These are phyloP conservation scores for Fusarium musae DNA, from an alignment of 2,329 filamentous ascomycete species.

Conservation along the genomic window DNA sequence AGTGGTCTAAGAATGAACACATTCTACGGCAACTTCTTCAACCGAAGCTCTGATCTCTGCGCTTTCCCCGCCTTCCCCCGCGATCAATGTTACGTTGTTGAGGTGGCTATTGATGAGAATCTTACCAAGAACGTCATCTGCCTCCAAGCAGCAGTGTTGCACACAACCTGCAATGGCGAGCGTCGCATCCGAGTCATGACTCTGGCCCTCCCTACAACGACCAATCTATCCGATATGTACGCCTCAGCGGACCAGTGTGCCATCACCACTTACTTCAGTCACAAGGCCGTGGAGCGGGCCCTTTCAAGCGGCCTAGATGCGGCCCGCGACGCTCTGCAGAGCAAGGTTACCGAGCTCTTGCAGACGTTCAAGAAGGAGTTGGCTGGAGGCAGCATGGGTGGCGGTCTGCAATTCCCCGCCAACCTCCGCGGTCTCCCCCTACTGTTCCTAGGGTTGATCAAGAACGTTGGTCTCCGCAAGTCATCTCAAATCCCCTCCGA, in stretches of 20 bases:
- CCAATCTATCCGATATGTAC: conserved; percentile 89
- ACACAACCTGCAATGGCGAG: conserved; percentile 98
- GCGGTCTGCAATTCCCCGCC: conserved; percentile 91
- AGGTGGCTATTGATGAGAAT: conserved; percentile 97
- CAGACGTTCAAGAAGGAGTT: conserved; percentile 98
- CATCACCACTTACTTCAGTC: conserved; percentile 92
- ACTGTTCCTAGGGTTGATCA: conserved; percentile 93
- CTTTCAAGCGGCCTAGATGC: conserved; percentile 88
- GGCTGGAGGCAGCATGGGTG: conserved; percentile 94
- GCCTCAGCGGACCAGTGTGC: conserved; percentile 95
- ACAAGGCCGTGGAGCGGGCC: conserved; percentile 95
- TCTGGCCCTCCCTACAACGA: conserved; percentile 90
- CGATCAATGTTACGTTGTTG: conserved; percentile 97
- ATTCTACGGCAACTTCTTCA: conserved; percentile 99
- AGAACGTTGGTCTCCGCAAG: conserved; percentile 93
- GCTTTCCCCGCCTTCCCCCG: conserved; percentile 98
- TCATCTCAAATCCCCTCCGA: conserved; percentile 95
- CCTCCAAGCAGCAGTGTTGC: conserved; percentile 92
- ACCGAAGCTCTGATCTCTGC: conserved; percentile 95
- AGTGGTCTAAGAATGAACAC: conserved; percentile 96
- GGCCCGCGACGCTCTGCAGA: conserved; percentile 88
- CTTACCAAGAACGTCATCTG: conserved; percentile 92
- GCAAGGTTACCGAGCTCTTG: conserved; percentile 90
- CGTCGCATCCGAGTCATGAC: conserved; percentile 95
- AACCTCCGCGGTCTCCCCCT: conserved; percentile 90